Evolutionary conservation across 768 basidiomycete genomes (phyloP), one percentile per base, ranked within the genome.

Genomic region (Cubamyces lactineus): DNA sequence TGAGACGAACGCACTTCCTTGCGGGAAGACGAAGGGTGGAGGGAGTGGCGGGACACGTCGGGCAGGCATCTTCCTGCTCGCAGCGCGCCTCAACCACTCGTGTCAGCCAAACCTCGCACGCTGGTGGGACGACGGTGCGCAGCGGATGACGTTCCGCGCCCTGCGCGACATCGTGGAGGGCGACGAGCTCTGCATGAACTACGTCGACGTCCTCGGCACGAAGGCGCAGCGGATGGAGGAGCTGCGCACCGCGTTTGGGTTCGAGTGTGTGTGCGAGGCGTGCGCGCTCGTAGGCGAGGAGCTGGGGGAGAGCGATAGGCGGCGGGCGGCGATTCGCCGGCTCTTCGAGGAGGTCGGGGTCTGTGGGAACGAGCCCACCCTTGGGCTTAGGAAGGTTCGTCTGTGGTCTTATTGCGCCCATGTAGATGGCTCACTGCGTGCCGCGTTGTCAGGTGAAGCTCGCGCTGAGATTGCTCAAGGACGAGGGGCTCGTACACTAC

Each of bases 121-220:
- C 19, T 53, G 46, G 23, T 74, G 73, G 73, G 69, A 74, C 50
- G 52, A 59, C 15, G 46, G 57, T 21, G 52, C 53, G 26, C 62
- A 63, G 19, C 58, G 55, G 12, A 69, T 74, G 68, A 56, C 58
- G 38, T 72, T 74, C 59, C 62, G 66, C 15, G 71, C 72, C 12
- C 47, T 72, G 34, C 63, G 67, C 39, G 71, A 69, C 41, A 55
- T 74, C 38, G 64, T 15, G 17, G 57, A 56, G 15, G 71, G 66
- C n/a, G 71, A 74, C 57, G 72, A 74, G 62, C 64, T 74, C 5
- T 73, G 71, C 60, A 69, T 73, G 57, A 66, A 63, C 42, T 74
- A 74, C 52, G 60, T 56, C 19, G 61, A 67, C 34, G 59, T 67
- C 6, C 61, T 70, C 8, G 62, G 48, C 7, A 58, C 64, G 45